phyloP scores from a whole-genome alignment of 2,329 filamentous ascomycete species.

The Botrytis sinoallii region DNA sequence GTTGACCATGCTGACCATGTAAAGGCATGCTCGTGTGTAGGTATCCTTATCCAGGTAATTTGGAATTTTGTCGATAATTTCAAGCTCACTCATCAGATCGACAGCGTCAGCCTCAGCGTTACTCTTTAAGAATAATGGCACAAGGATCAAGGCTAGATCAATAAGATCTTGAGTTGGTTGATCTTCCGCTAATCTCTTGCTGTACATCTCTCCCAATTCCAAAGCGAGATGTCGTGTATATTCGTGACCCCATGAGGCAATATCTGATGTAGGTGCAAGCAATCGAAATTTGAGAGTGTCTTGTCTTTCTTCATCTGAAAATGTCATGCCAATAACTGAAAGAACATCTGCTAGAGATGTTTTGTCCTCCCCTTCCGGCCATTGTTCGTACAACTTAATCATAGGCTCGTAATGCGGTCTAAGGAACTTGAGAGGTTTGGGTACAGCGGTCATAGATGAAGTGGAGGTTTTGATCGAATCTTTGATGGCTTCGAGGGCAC shows the following conservation, averaged over 20 bases:
- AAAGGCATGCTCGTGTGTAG: constrained; percentile 87
- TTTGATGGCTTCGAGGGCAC: constrained; percentile 94
- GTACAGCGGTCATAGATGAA: constrained; percentile 98
- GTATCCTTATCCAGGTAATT: constrained; percentile 92
- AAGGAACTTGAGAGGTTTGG: constrained; percentile 96
- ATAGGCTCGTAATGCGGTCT: constrained; percentile 93
- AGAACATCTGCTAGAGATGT: constrained; percentile 89
- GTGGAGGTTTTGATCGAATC: constrained; percentile 98
- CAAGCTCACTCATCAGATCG: constrained; percentile 92
- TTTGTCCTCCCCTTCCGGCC: constrained; percentile 82
- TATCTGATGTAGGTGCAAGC: constrained; percentile 83
- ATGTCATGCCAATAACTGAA: constrained; percentile 98
- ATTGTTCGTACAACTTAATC: constrained; percentile 83
- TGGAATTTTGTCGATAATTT: constrained; percentile 91
- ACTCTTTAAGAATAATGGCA: constrained; percentile 93
- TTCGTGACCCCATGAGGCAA: constrained; percentile 97
- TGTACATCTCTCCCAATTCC: constrained; percentile 93
- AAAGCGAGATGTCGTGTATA: constrained; percentile 94
- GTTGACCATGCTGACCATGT: constrained; percentile 99
- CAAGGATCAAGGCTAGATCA: constrained; percentile 77
- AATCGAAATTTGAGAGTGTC: constrained; percentile 96
- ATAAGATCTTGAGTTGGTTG: constrained; percentile 80
- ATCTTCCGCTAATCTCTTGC: constrained; percentile 80
- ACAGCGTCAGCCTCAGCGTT: constrained; percentile 98
- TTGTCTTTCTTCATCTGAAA: constrained; percentile 91